A percentile compares a stretch with the other conserved stretches of the same genome.
Conservation (phyloP, 1,139 yeast species). For the Protomyces gravidus region DNA sequence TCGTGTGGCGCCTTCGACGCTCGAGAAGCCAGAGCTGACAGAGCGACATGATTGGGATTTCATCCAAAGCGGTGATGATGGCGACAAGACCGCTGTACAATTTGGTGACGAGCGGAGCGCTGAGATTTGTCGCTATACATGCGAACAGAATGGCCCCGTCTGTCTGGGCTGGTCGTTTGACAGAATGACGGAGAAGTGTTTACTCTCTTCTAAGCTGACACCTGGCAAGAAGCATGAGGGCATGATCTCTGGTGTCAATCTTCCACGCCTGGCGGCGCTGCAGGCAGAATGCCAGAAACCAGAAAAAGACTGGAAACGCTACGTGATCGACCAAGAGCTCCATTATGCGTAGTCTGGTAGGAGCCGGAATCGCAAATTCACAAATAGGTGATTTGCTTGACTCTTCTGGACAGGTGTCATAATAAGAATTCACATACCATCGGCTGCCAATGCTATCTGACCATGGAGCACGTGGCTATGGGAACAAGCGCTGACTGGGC, state of each 20-base stretch:
- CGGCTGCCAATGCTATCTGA: too few species aligned
- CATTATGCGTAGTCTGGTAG: not conserved
- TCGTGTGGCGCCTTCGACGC: not conserved
- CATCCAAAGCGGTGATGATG: not conserved
- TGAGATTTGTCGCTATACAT: slow-evolving; percentile 1
- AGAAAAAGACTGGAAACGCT: not conserved
- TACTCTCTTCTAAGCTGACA: slow-evolving; percentile 1
- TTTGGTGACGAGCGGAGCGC: slow-evolving; percentile 1
- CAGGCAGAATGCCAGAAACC: not conserved
- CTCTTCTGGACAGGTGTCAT: too few species aligned
- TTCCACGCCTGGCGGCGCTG: not conserved
- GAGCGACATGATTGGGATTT: slow-evolving; percentile 12
- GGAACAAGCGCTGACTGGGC: too few species aligned
- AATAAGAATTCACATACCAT: too few species aligned
- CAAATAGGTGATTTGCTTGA: too few species aligned
- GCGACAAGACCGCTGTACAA: not conserved
- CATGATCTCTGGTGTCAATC: slow-evolving; percentile 7
- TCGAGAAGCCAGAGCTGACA: not conserved
- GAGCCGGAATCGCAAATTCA: too few species aligned
- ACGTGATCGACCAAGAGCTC: not conserved
- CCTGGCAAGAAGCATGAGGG: not conserved
- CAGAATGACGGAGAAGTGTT: slow-evolving; percentile 5
- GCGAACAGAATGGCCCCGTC: not conserved
- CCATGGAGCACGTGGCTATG: too few species aligned
- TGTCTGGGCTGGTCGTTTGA: slow-evolving; percentile 21